These are phyloP conservation scores for Malbranchea zuffiana DNA, from an alignment of 2,329 filamentous ascomycete species.

Conservation along the genomic window DNA sequence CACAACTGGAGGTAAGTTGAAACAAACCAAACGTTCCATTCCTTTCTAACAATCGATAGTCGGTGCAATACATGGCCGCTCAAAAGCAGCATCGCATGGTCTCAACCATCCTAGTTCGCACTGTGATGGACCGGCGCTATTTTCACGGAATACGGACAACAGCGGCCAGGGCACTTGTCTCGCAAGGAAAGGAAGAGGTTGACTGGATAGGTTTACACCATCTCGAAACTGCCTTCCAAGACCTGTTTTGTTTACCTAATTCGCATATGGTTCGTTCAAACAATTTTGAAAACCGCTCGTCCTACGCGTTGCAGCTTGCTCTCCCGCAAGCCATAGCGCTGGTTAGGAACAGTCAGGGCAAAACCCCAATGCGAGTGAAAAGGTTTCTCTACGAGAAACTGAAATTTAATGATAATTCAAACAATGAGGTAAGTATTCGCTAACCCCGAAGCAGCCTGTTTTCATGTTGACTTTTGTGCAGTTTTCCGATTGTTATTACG, in stretches of 20 bases:
- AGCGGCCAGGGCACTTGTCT: conserved; percentile 67
- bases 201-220: conserved; percentile 74
- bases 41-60: conserved; percentile 29
- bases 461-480: conserved; percentile 23
- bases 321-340: conserved; percentile 72
- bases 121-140: conserved; percentile 81
- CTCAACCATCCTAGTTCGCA: conserved; percentile 79
- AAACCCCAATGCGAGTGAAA: conserved; percentile 67
- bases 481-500: conserved; percentile 81
- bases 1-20: conserved; percentile 50
- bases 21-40: neutral
- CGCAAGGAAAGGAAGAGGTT: conserved; percentile 59
- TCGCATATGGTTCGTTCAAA: conserved; percentile 75
- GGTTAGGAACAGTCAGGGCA: conserved; percentile 63
- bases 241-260: conserved; percentile 74
- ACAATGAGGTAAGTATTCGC: conserved; percentile 48
- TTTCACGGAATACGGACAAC: conserved; percentile 85
- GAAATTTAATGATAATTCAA: conserved; percentile 86
- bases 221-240: conserved; percentile 72
- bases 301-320: conserved; percentile 73
- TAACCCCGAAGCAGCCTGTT: neutral
- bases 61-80: conserved; percentile 63
- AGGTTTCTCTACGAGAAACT: conserved; percentile 80
- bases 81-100: conserved; percentile 64
- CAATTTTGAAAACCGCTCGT: conserved; percentile 76